Conservation (phyloP, 1,139 yeast genomes). For the Kodamaea ohmeri region DNA sequence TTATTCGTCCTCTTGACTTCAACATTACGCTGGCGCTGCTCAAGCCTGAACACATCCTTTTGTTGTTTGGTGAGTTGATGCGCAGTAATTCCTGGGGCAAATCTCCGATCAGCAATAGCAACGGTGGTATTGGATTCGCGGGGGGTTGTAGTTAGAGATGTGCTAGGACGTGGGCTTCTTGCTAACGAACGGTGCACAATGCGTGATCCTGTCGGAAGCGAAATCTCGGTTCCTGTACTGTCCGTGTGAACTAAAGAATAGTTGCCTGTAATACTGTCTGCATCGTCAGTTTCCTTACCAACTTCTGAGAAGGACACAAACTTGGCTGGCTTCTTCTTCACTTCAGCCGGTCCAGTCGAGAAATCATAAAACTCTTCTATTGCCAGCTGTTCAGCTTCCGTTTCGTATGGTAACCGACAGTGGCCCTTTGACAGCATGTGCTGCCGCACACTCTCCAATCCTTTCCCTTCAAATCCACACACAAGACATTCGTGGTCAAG, state of each 20-base stretch:
- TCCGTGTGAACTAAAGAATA: slow-evolving; percentile 39
- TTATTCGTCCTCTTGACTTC: slow-evolving; percentile 26
- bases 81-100: slow-evolving; percentile 38
- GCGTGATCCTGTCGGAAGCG: slow-evolving; percentile 48
- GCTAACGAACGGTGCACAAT: slow-evolving; percentile 49
- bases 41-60: slow-evolving; percentile 28
- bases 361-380: slow-evolving; percentile 47
- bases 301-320: slow-evolving; percentile 21
- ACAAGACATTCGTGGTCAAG: slow-evolving; percentile 49
- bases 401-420: slow-evolving; percentile 53
- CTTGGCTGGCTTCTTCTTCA: slow-evolving; percentile 16
- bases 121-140: slow-evolving; percentile 34
- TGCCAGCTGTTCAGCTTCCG: slow-evolving; percentile 39
- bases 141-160: slow-evolving; percentile 25
- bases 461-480: slow-evolving; percentile 53
- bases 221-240: slow-evolving; percentile 38
- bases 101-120: slow-evolving; percentile 40
- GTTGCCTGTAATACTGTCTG: slow-evolving; percentile 19
- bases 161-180: slow-evolving; percentile 43
- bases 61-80: slow-evolving; percentile 35
- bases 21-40: slow-evolving; percentile 24
- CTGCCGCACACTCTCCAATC: slow-evolving; percentile 49
- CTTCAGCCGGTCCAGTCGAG: slow-evolving; percentile 18
- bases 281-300: slow-evolving; percentile 19
- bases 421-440: slow-evolving; percentile 54